Evolutionary conservation across 1,284 basidiomycete species (phyloP), one percentile per base, ranked within the genome.

Genomic region (Xerocomus nothofagi): DNA sequence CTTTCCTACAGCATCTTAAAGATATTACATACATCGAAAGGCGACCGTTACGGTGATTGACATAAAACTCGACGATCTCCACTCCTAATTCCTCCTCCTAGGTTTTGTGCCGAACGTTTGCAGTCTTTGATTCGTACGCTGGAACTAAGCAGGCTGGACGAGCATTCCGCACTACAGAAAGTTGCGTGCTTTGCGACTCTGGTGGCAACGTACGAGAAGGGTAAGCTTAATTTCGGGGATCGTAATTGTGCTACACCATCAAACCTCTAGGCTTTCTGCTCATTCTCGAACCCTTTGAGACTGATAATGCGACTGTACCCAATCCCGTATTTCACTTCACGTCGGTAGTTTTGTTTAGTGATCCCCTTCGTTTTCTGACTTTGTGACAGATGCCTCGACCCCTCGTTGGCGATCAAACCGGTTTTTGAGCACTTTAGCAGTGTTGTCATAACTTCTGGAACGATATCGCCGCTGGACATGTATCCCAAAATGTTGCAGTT

Each of bases 401-500:
- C 97, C 0, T 94, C 95, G 1, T 81, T 99, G 24, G 97, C 97
- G 10, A 99, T 99, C 62, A 93, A 93, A 58, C 97, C 97, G 0
- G 91, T 99, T 21, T 98, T 99, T 68, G 97, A 99, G 66, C 87
- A 95, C 38, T 99, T 99, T 70, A 95, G 92, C 68, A 95, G 91
- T 57, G 97, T 99, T 38, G 93, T 99, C 60, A 99, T 99, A 70
- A 99, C 97, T 0, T 98, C 93, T 12, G 97, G 97, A 61, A 99
- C 97, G 27, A 95, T 99, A 61, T 98, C 94, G 7, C 97, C 97
- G 6, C 74, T 99, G 49, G 97, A 99, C 73, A 99, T 99, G 97
- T 97, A 99, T 70, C 97, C 97, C 20, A 99, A 99, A 73, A 99
- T 99, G 90, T 79, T 99, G 37, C 93, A 96, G 61, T 99, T 99